These are phyloP conservation scores for Hondaea fermentalgiana DNA, from an alignment of 108 stramenopile species.

Conservation along the genomic window DNA sequence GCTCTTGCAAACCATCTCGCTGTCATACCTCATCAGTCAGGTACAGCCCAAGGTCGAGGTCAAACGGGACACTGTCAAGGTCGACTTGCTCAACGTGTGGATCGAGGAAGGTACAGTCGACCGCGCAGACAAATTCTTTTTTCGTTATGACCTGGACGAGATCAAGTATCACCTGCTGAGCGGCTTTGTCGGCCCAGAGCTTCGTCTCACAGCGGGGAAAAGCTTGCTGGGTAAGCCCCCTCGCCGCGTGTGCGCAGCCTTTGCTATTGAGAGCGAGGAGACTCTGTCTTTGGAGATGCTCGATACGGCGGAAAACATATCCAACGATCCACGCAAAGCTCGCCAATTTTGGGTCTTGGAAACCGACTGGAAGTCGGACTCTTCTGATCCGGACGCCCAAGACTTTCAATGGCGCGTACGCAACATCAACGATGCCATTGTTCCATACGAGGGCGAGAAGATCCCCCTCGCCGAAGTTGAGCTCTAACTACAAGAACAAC, in stretches of 20 bases:
- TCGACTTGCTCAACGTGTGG: neutral
- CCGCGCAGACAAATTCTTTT: neutral
- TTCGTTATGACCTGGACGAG: neutral
- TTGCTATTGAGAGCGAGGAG: neutral
- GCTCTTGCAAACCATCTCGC: neutral
- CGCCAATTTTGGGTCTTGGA: neutral
- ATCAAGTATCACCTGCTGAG: neutral
- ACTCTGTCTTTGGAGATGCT: neutral
- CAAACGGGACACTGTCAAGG: neutral
- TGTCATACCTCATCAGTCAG: neutral
- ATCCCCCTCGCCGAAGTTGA: neutral
- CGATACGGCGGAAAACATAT: too few species aligned
- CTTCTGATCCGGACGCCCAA: neutral
- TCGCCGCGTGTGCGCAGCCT: neutral
- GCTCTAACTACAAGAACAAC: neutral
- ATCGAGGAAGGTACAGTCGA: neutral
- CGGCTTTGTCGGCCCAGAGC: neutral
- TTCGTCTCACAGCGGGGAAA: neutral
- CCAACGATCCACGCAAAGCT: neutral
- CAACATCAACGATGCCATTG: neutral
- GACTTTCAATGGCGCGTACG: neutral
- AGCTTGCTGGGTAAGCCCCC: neutral
- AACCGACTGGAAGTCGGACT: neutral
- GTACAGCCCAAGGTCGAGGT: neutral
- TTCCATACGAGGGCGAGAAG: neutral